These are phyloP conservation scores for Curvularia sp. DNA, from an alignment of 2,329 filamentous ascomycete species.

Conservation along the genomic window DNA sequence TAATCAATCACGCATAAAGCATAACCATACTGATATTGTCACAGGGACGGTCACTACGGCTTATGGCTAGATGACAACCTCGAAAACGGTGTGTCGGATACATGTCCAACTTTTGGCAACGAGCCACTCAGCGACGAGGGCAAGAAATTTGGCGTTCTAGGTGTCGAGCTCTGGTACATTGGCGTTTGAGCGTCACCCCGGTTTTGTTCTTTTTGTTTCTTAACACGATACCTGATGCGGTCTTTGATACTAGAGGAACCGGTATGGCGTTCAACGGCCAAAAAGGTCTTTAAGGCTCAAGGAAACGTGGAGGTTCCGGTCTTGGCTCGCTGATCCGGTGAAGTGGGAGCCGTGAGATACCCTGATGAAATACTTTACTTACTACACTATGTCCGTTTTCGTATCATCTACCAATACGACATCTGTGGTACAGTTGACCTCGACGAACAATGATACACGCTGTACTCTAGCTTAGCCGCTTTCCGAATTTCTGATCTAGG, in stretches of 20 bases:
- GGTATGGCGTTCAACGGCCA: neutral
- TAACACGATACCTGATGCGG: neutral
- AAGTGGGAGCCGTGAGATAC: neutral
- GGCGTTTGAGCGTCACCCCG: constrained; percentile 56
- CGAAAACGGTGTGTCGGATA: constrained; percentile 80
- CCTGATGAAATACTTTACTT: constrained; percentile 1
- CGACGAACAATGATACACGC: no score
- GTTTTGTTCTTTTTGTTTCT: neutral
- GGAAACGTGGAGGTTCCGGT: neutral
- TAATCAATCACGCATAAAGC: fast-evolving
- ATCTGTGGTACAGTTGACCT: no score
- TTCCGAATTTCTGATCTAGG: no score
- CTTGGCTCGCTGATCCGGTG: neutral
- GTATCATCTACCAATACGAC: no score
- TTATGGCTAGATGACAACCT: constrained; percentile 90
- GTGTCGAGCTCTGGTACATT: constrained; percentile 92
- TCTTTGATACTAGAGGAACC: constrained; percentile 1
- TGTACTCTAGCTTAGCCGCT: no score
- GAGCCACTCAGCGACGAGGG: constrained; percentile 93
- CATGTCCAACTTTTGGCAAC: constrained; percentile 92
- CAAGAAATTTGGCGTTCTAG: constrained; percentile 87
- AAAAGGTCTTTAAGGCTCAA: neutral
- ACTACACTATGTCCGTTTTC: no score
- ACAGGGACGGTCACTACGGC: constrained; percentile 82
- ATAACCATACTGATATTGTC: constrained; percentile 11